Percentiles rank a stretch among this genome's conserved stretches.
These are phyloP conservation scores for Vigna unguiculata DNA, from an alignment of 306 rosid genomes.

Conservation along the genomic window DNA sequence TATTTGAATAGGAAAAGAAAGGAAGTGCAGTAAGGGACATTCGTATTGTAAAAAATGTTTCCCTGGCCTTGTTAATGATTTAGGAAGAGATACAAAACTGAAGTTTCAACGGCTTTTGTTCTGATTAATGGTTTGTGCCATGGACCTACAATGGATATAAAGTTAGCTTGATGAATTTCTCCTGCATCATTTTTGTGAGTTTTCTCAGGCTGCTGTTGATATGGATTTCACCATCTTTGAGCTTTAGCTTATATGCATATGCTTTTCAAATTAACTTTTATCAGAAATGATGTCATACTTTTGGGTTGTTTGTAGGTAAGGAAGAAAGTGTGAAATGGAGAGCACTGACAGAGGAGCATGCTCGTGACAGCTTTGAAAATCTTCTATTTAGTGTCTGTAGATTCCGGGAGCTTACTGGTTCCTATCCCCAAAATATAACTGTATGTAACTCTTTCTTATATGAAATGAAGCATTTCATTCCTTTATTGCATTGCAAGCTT, in stretches of 20 bases:
- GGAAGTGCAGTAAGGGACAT: background rate
- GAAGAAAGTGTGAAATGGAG: conserved; percentile 70
- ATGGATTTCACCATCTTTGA: conserved; percentile 9
- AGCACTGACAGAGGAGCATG: conserved; percentile 96
- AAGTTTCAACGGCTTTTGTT: background rate
- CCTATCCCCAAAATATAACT: conserved; percentile 83
- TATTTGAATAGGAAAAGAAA: background rate
- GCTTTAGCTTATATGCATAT: conserved; percentile 33
- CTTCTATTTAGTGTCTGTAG: conserved; percentile 93
- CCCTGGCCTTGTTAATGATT: background rate
- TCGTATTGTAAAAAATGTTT: background rate
- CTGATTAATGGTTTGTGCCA: conserved; percentile 9
- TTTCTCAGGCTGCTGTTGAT: conserved; percentile 6
- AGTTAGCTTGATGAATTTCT: conserved; percentile 2
- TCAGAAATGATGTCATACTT: background rate
- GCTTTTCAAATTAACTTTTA: conserved; percentile 11
- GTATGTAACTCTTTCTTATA: conserved; percentile 54
- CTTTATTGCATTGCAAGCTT: conserved; percentile 14
- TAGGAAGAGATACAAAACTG: background rate
- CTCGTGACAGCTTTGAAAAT: conserved; percentile 95
- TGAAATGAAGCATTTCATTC: conserved; percentile 4
- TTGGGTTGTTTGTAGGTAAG: conserved; percentile 58
- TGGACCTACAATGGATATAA: background rate
- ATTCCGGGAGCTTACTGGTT: conserved; percentile 90
- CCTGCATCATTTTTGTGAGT: background rate